phyloP scores from a whole-genome alignment of 2,329 filamentous ascomycete genomes.

The Colletotrichum sp. region DNA sequence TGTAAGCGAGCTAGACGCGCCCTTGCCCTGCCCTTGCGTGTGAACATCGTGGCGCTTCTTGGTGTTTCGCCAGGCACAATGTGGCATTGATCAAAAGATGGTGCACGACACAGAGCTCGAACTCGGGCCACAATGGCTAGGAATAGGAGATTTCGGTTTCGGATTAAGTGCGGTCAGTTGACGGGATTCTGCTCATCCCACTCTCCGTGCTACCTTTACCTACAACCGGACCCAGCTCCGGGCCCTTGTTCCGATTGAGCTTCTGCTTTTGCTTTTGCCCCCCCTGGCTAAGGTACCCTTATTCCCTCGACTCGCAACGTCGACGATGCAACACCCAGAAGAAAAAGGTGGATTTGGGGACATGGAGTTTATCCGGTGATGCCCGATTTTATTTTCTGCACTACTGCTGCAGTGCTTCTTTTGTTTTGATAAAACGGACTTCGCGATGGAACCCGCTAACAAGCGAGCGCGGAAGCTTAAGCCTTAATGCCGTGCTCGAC shows the following conservation, averaged over 20 bases:
- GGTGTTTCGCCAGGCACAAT: neutral
- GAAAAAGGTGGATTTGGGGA: neutral
- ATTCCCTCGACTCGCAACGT: neutral
- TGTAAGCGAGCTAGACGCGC: conserved; percentile 18
- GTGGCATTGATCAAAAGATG: neutral
- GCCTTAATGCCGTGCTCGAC: neutral
- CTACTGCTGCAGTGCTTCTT: neutral
- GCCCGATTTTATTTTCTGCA: neutral
- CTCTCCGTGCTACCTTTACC: neutral
- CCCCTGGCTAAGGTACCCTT: neutral
- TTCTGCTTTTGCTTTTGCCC: neutral
- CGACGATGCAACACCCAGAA: neutral
- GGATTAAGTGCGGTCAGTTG: neutral
- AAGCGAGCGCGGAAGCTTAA: neutral
- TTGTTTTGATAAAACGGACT: neutral
- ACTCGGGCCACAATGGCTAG: neutral
- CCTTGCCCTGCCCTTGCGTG: neutral
- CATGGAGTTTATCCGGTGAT: neutral
- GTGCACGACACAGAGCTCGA: neutral
- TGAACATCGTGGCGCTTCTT: neutral
- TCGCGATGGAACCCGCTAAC: neutral
- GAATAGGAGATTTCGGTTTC: conserved; percentile 14
- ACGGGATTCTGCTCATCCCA: neutral
- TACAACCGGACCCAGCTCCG: neutral
- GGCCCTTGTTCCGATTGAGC: neutral